These are phyloP conservation scores for Phyllosticta citrichinensis DNA, from an alignment of 2,329 filamentous ascomycete genomes.

Conservation along the genomic window DNA sequence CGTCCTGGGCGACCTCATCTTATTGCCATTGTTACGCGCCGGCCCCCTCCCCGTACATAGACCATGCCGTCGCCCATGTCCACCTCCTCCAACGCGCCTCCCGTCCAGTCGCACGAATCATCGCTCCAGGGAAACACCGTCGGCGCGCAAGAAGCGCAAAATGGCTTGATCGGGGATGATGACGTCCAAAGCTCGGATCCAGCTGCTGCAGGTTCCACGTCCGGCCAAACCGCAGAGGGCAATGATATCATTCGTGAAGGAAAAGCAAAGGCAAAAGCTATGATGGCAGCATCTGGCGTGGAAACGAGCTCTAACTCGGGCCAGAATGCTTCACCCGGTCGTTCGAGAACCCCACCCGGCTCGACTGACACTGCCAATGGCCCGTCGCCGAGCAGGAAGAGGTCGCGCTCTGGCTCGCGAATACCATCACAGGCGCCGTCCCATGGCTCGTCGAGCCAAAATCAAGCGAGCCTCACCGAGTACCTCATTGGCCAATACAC, in stretches of 20 bases:
- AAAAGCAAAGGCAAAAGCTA: conserved; percentile 51
- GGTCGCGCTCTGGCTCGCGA: conserved; percentile 50
- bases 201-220: conserved; percentile 18
- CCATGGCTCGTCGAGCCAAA: conserved; percentile 30
- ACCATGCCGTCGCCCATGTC: conserved; percentile 27
- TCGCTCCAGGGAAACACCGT: conserved; percentile 16
- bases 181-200: conserved; percentile 25
- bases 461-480: conserved; percentile 27
- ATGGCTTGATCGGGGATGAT: conserved; percentile 22
- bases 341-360: conserved; percentile 21
- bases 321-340: conserved; percentile 18
- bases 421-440: conserved; percentile 32
- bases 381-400: conserved; percentile 42
- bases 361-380: conserved; percentile 37
- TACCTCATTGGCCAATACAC: conserved; percentile 54
- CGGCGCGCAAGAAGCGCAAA: conserved; percentile 21
- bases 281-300: conserved; percentile 44
- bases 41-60: conserved; percentile 9
- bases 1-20: conserved; percentile 17
- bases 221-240: conserved; percentile 20
- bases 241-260: conserved; percentile 44
- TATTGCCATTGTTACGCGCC: conserved; percentile 19
- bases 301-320: conserved; percentile 23
- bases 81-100: conserved; percentile 14
- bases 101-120: conserved; percentile 17